Conservation (phyloP, 345 rosid species). For the Erucastrum elatum region DNA sequence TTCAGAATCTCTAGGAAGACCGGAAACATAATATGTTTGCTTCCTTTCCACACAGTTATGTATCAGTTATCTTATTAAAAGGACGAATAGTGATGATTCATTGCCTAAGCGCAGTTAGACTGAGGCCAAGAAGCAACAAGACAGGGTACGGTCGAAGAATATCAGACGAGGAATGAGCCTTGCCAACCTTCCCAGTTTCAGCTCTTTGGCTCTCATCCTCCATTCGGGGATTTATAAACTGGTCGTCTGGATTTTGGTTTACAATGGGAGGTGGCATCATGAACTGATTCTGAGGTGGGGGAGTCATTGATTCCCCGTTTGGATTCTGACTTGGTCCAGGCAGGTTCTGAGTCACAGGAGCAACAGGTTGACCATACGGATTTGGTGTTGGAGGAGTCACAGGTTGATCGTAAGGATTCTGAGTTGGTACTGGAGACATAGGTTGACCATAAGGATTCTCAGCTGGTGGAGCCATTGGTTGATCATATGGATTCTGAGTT, state of each 20-base stretch:
- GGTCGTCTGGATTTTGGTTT: constrained; percentile 34
- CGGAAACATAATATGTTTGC: background rate
- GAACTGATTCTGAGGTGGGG: constrained; percentile 14
- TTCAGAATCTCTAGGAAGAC: constrained; percentile 17
- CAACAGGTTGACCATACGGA: constrained; percentile 24
- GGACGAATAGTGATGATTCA: background rate
- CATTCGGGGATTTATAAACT: constrained; percentile 23
- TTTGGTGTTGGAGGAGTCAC: constrained; percentile 20
- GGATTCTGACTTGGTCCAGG: background rate
- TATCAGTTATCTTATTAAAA: background rate
- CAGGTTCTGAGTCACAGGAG: constrained; percentile 20
- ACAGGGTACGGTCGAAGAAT: constrained; percentile 40
- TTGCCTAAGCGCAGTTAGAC: background rate
- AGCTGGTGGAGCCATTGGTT: constrained; percentile 23
- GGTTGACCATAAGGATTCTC: constrained; percentile 6
- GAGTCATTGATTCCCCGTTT: background rate
- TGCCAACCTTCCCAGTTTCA: constrained; percentile 29
- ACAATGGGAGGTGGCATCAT: constrained; percentile 26
- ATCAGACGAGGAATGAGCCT: constrained; percentile 53
- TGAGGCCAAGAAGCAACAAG: constrained; percentile 38
- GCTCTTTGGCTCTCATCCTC: constrained; percentile 29
- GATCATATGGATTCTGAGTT: background rate
- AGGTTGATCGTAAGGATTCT: constrained; percentile 3
- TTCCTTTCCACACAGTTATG: background rate
- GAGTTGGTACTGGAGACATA: constrained; percentile 9